Percentiles rank a stretch among this genome's conserved stretches.
Conservation (phyloP, 345 rosid species). For the Euphorbia pulcherrima region DNA sequence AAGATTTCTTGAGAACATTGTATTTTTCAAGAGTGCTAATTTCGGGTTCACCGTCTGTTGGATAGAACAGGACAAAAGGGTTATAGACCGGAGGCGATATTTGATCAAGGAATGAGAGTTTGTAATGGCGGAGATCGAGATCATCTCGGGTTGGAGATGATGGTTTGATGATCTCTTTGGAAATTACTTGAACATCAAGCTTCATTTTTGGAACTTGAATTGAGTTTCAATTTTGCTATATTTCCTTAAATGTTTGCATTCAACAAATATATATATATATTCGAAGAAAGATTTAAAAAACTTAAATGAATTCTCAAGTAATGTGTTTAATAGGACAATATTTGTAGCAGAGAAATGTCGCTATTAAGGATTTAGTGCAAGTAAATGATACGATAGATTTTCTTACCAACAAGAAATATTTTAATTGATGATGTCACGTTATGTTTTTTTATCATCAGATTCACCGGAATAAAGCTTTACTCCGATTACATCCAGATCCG, state of each 20-base stretch:
- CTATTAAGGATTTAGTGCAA: slow-evolving; percentile 1
- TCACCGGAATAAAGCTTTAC: no score
- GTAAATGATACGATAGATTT: background rate
- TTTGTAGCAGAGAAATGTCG: background rate
- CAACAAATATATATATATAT: background rate
- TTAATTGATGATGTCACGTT: background rate
- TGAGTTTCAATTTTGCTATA: background rate
- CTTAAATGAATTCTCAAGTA: no score
- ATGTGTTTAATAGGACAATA: background rate
- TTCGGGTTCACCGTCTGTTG: slow-evolving; percentile 5
- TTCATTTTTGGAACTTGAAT: slow-evolving; percentile 1
- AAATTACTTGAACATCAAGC: slow-evolving; percentile 26
- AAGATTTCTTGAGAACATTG: slow-evolving; percentile 33
- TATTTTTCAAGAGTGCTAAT: slow-evolving; percentile 3
- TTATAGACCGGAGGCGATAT: slow-evolving; percentile 28
- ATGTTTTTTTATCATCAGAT: no score
- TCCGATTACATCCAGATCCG: no score
- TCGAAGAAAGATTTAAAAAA: background rate
- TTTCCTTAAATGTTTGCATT: background rate
- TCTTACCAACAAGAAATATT: background rate
- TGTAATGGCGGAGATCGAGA: slow-evolving; percentile 29
- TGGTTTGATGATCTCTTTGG: slow-evolving; percentile 34
- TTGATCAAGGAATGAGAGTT: slow-evolving; percentile 41
- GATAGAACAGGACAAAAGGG: slow-evolving; percentile 36
- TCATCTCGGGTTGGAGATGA: slow-evolving; percentile 36